Percentiles rank a stretch among this genome's conserved stretches.
Conservation (phyloP, 129 eudicot species). For the Lactuca sativa region DNA sequence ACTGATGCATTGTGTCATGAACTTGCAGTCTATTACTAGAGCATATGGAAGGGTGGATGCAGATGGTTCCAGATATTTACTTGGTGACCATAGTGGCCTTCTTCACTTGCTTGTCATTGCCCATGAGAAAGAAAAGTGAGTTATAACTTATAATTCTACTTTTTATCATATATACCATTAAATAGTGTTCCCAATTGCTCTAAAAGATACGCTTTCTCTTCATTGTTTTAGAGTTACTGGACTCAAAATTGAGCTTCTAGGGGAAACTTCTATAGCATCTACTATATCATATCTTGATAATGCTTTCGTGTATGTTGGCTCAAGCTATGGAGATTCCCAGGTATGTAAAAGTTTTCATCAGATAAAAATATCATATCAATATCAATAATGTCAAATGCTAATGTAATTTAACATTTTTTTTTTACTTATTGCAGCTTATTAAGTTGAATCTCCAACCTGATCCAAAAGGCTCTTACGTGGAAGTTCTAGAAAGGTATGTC, state of each 20-base stretch:
- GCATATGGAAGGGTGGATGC: slow-evolving; percentile 98
- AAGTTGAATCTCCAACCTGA: slow-evolving; percentile 91
- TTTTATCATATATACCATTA: not conserved
- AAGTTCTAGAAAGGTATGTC: slow-evolving; percentile 80
- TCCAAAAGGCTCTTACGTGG: slow-evolving; percentile 93
- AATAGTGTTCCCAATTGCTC: slow-evolving; percentile 1
- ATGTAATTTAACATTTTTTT: not conserved
- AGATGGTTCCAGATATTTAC: slow-evolving; percentile 92
- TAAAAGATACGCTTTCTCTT: not conserved
- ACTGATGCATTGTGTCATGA: slow-evolving; percentile 14
- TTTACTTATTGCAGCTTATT: slow-evolving; percentile 57
- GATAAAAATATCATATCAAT: not conserved
- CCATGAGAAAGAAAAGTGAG: slow-evolving; percentile 92
- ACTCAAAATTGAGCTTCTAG: slow-evolving; percentile 91
- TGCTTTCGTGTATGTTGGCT: slow-evolving; percentile 90
- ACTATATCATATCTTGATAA: slow-evolving; percentile 94
- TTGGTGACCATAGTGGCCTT: slow-evolving; percentile 95
- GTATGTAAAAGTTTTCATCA: slow-evolving; percentile 32
- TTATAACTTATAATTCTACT: slow-evolving; percentile 8
- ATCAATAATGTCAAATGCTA: not conserved
- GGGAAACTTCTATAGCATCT: slow-evolving; percentile 95
- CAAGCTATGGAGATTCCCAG: slow-evolving; percentile 99
- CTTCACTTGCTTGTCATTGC: slow-evolving; percentile 94
- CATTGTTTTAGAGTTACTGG: slow-evolving; percentile 78
- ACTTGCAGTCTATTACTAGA: slow-evolving; percentile 73